These are phyloP conservation scores for Alternaria longipes DNA, from an alignment of 2,329 filamentous ascomycete genomes.

Conservation along the genomic window DNA sequence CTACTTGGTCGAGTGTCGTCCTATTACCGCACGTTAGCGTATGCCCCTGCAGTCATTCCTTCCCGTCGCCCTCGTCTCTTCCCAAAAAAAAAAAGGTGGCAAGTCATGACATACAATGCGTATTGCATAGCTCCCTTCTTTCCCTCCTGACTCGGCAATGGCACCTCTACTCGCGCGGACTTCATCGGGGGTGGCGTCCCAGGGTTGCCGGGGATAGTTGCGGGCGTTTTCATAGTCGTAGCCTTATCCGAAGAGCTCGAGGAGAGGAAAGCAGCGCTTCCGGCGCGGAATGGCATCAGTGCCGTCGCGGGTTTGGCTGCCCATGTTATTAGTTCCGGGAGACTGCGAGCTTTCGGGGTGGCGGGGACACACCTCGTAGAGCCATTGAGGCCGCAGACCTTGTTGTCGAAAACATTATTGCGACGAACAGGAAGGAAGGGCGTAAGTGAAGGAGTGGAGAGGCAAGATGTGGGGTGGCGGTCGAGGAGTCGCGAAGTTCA, in stretches of 20 bases:
- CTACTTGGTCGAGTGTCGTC: slow-evolving; percentile 80
- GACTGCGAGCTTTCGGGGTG: slow-evolving; percentile 24
- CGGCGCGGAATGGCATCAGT: slow-evolving; percentile 70
- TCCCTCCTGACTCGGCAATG: slow-evolving; percentile 78
- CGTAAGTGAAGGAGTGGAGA: slow-evolving; percentile 50
- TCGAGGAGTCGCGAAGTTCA: slow-evolving; percentile 31
- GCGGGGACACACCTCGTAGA: slow-evolving; percentile 60
- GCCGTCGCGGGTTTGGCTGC: slow-evolving; percentile 72
- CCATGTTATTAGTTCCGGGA: slow-evolving; percentile 39
- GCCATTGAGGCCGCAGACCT: slow-evolving; percentile 63
- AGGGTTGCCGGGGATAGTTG: slow-evolving; percentile 63
- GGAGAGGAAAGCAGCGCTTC: slow-evolving; percentile 69
- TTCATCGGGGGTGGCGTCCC: slow-evolving; percentile 63
- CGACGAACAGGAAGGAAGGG: slow-evolving; percentile 47
- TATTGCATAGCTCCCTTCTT: slow-evolving; percentile 86
- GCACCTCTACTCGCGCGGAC: slow-evolving; percentile 73
- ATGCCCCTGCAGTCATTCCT: not conserved
- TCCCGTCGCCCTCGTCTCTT: not conserved
- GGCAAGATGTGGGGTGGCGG: slow-evolving; percentile 46
- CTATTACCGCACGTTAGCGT: slow-evolving; percentile 55
- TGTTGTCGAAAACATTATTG: slow-evolving; percentile 61
- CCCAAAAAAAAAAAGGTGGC: not conserved
- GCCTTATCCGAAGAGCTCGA: slow-evolving; percentile 72
- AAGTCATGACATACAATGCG: slow-evolving; percentile 72
- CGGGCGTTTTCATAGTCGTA: slow-evolving; percentile 63